phyloP scores from a whole-genome alignment of 2,329 filamentous ascomycete genomes.

The Aureobasidium mangrovei region DNA sequence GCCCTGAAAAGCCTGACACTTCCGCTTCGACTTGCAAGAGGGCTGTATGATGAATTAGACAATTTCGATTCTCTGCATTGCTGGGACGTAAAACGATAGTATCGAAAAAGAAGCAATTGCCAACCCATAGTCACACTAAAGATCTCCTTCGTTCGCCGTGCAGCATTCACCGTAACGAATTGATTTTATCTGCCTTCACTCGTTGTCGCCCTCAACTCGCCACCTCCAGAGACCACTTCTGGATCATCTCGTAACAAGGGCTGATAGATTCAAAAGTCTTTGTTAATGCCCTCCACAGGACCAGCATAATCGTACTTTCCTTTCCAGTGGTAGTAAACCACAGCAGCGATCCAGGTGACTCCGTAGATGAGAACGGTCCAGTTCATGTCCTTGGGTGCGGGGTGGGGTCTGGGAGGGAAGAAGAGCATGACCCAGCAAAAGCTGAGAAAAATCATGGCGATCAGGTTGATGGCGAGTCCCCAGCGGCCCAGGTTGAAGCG shows the following conservation, averaged over 20 bases:
- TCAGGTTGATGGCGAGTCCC: constrained; percentile 32
- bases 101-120: not conserved
- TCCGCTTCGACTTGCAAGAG: too few species aligned
- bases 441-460: constrained; percentile 28
- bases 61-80: too few species aligned
- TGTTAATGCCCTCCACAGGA: constrained; percentile 12
- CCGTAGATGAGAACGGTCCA: constrained; percentile 26
- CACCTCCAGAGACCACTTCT: not conserved
- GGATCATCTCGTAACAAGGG: not conserved
- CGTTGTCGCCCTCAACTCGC: not conserved
- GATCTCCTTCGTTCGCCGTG: not conserved
- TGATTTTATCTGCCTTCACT: not conserved
- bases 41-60: too few species aligned
- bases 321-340: constrained; percentile 22
- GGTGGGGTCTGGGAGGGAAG: constrained; percentile 20
- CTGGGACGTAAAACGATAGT: too few species aligned
- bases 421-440: constrained; percentile 25
- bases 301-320: constrained; percentile 19
- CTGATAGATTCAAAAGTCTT: not conserved
- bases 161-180: not conserved
- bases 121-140: constrained; percentile 2
- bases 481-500: constrained; percentile 33
- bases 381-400: constrained; percentile 16
- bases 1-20: too few species aligned
- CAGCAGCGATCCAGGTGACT: constrained; percentile 21